Percentiles rank a stretch among this genome's conserved stretches.
These are phyloP conservation scores for Dendrobium nobile DNA, from an alignment of 106 monocot genomes.

Conservation along the genomic window DNA sequence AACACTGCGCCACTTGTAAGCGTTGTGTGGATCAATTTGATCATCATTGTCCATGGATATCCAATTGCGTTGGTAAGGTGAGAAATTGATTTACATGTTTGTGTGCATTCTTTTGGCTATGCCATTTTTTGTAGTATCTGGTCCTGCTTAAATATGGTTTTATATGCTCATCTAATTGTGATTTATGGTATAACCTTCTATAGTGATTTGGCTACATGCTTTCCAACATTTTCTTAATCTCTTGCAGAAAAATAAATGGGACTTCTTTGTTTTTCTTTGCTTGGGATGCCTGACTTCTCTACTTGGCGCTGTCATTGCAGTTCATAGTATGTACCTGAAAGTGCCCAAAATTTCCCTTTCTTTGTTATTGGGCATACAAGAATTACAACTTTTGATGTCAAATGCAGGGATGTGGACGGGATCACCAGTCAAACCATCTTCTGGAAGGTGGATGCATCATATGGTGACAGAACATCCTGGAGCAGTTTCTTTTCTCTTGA, in stretches of 20 bases:
- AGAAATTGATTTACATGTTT: conserved; percentile 8
- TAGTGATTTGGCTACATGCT: not conserved
- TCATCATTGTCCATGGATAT: conserved; percentile 95
- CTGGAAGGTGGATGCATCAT: conserved; percentile 49
- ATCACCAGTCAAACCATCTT: conserved; percentile 27
- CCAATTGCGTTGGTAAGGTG: conserved; percentile 97
- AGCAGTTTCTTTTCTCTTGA: conserved; percentile 53
- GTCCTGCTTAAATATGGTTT: too few relatives aligned
- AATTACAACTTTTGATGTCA: conserved; percentile 5
- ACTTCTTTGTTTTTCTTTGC: conserved; percentile 76
- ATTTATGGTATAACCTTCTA: not conserved
- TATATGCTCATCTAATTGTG: not conserved
- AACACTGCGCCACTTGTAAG: conserved; percentile 83
- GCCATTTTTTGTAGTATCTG: too few relatives aligned
- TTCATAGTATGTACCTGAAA: conserved; percentile 48
- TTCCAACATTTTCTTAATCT: not conserved
- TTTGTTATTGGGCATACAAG: not conserved
- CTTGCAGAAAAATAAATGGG: conserved; percentile 79
- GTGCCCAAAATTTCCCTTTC: not conserved
- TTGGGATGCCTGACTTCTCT: conserved; percentile 56
- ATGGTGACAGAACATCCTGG: conserved; percentile 56
- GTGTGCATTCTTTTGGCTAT: too few relatives aligned
- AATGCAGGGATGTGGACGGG: conserved; percentile 67
- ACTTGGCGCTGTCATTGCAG: conserved; percentile 39
- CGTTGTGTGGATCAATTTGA: conserved; percentile 94